These are phyloP conservation scores for Debaryomyces psychrophilus DNA, from an alignment of 1,139 yeast species.

Conservation along the genomic window DNA sequence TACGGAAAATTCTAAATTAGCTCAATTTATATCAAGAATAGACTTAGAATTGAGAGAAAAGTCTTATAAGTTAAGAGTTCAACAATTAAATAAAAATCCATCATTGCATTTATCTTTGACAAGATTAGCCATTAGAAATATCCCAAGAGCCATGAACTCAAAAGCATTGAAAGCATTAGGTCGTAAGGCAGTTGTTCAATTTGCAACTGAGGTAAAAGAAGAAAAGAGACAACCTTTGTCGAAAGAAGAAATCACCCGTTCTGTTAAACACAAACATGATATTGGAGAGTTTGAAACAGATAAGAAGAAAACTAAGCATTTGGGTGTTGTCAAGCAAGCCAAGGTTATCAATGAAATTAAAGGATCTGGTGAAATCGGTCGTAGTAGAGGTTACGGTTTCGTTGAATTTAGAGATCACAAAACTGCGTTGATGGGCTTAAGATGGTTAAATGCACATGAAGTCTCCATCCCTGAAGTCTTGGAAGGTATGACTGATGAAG, in stretches of 20 bases:
- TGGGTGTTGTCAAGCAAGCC: constrained; percentile 92
- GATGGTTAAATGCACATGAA: constrained; percentile 96
- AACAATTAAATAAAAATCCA: constrained; percentile 89
- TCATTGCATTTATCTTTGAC: constrained; percentile 88
- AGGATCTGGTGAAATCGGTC: constrained; percentile 82
- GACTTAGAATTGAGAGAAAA: constrained; percentile 90
- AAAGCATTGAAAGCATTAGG: constrained; percentile 89
- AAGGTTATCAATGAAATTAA: constrained; percentile 91
- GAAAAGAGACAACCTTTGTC: constrained; percentile 80
- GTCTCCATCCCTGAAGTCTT: constrained; percentile 71
- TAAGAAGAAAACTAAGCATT: constrained; percentile 67
- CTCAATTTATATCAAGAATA: constrained; percentile 63
- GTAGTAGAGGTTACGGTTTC: constrained; percentile 97
- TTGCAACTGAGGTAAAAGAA: constrained; percentile 87
- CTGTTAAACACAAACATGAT: constrained; percentile 63
- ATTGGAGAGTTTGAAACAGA: constrained; percentile 44
- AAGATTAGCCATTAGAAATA: constrained; percentile 88
- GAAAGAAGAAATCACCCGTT: constrained; percentile 85
- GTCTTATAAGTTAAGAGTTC: constrained; percentile 82
- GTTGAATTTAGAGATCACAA: constrained; percentile 92
- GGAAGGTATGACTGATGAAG: constrained; percentile 75
- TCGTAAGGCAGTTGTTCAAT: constrained; percentile 91
- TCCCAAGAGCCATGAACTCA: constrained; percentile 90
- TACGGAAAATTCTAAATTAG: constrained; percentile 77
- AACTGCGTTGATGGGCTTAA: constrained; percentile 90